phyloP scores from a whole-genome alignment of 2,329 filamentous ascomycete genomes.

The Diplodia mutila region DNA sequence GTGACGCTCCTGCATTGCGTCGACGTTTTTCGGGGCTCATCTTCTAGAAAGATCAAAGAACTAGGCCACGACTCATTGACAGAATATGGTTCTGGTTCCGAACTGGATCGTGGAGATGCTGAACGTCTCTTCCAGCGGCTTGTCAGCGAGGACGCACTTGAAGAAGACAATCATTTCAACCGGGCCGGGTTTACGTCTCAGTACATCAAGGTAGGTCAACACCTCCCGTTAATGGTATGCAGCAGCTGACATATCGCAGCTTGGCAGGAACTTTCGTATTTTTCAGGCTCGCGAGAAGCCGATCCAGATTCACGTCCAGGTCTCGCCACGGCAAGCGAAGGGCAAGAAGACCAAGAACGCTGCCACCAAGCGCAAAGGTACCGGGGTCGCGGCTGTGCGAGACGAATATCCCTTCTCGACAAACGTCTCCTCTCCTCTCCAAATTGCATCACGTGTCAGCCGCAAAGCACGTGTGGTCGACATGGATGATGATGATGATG shows the following conservation, averaged over 20 bases:
- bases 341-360: conserved; percentile 39
- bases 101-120: conserved; percentile 73
- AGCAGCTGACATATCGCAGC: conserved; percentile 35
- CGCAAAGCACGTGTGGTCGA: conserved; percentile 32
- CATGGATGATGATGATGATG: conserved; percentile 31
- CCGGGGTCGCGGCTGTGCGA: conserved; percentile 40
- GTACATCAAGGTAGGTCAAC: conserved; percentile 66
- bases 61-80: conserved; percentile 51
- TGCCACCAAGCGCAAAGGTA: conserved; percentile 30
- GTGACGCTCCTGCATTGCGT: conserved; percentile 79
- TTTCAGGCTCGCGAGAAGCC: conserved; percentile 50
- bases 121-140: conserved; percentile 84
- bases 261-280: conserved; percentile 50
- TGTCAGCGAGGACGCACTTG: conserved; percentile 71
- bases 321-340: conserved; percentile 49
- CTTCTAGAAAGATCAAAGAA: conserved; percentile 61
- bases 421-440: conserved; percentile 67
- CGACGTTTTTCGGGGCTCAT: conserved; percentile 79
- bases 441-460: conserved; percentile 47
- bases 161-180: conserved; percentile 70
- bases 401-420: conserved; percentile 64
- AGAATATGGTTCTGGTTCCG: conserved; percentile 69
- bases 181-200: conserved; percentile 69
- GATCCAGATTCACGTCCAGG: conserved; percentile 59
- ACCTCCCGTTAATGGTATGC: background rate